Evolutionary conservation across 768 basidiomycete species (phyloP).

Genomic region (Boletus reticuloceps): DNA sequence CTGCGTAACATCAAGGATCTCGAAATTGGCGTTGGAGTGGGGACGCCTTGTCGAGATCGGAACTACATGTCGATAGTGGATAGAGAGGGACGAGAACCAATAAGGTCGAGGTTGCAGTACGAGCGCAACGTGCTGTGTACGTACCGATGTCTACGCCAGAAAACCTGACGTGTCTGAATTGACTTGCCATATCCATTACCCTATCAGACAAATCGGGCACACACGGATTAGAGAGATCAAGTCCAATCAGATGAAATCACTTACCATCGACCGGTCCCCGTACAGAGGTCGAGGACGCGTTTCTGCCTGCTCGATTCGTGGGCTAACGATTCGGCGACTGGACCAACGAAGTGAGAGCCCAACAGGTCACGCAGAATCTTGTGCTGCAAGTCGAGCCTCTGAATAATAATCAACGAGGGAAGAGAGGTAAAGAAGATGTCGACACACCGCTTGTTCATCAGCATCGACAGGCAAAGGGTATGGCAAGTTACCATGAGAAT

Average conservation of each 20-base stretch:
- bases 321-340: conserved; percentile 52
- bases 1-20: conserved; percentile 60
- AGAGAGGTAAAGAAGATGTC: background rate
- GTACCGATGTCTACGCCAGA: conserved; percentile 76
- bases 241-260: conserved; percentile 25
- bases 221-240: conserved; percentile 16
- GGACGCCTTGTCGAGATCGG: conserved; percentile 70
- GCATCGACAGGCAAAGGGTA: conserved; percentile 76
- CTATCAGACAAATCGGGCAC: conserved; percentile 36
- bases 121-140: conserved; percentile 21
- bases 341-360: conserved; percentile 58
- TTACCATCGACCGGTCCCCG: conserved; percentile 73
- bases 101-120: conserved; percentile 10
- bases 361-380: conserved; percentile 46
- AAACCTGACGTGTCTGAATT: conserved; percentile 64
- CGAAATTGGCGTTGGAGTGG: conserved; percentile 58
- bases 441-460: conserved; percentile 62
- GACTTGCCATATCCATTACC: conserved; percentile 70
- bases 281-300: conserved; percentile 71
- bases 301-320: conserved; percentile 38
- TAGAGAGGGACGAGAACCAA: conserved; percentile 5
- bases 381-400: conserved; percentile 59
- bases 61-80: conserved; percentile 39
- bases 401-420: background rate
- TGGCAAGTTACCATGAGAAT: conserved; percentile 58